phyloP scores from a whole-genome alignment of 768 basidiomycete genomes.

The Daedalea quercina region DNA sequence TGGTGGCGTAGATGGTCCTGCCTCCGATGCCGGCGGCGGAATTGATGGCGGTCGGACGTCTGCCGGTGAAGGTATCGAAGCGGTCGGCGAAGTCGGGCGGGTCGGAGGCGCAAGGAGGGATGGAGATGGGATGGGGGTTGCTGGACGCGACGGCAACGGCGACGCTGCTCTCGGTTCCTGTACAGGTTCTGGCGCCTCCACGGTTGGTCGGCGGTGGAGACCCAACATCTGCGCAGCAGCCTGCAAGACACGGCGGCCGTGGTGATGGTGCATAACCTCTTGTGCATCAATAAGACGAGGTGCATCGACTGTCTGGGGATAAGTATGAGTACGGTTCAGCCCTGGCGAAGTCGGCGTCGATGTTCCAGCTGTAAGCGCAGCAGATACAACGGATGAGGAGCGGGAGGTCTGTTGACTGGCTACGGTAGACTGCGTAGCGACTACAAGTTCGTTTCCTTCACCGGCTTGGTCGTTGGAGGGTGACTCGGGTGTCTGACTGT shows the following conservation, averaged over 20 bases:
- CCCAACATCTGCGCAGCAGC: not conserved
- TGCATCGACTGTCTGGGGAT: not conserved
- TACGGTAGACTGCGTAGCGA: too few species aligned
- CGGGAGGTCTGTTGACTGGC: slow-evolving; percentile 18
- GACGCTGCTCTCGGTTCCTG: not conserved
- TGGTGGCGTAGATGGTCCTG: not conserved
- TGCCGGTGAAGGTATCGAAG: too few species aligned
- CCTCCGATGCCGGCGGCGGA: not conserved
- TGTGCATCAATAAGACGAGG: slow-evolving; percentile 22
- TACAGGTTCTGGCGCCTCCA: slow-evolving; percentile 4
- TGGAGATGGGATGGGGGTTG: not conserved
- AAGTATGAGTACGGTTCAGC: slow-evolving; percentile 4
- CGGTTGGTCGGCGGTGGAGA: not conserved
- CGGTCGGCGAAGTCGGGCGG: slow-evolving; percentile 3
- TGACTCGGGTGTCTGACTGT: too few species aligned
- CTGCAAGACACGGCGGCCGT: slow-evolving; percentile 9
- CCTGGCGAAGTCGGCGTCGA: slow-evolving; percentile 18
- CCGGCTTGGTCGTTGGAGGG: too few species aligned
- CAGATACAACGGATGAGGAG: slow-evolving; percentile 43
- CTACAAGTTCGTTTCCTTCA: too few species aligned
- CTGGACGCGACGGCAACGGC: not conserved
- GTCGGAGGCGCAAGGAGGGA: not conserved
- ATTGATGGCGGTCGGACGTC: too few species aligned
- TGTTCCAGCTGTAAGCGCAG: slow-evolving; percentile 17
- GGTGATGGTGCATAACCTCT: slow-evolving; percentile 22